Evolutionary conservation across 345 rosid genomes (phyloP), one percentile per base, ranked within the genome.

Genomic region (Tarenaya hassleriana): DNA sequence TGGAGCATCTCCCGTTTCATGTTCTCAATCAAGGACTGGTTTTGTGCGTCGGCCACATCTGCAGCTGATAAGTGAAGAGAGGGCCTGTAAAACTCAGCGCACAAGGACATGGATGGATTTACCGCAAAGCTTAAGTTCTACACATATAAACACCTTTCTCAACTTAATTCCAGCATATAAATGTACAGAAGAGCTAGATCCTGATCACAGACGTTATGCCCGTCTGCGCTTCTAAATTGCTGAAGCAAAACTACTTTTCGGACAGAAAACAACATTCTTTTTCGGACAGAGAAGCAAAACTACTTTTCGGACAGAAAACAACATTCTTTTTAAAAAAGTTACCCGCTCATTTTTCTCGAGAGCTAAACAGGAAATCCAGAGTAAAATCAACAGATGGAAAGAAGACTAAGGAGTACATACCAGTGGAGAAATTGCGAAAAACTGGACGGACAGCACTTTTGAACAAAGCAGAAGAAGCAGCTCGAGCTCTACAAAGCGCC

Each of bases 1-100:
- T 78, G 80, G 18, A 70, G 71, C 83, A 77, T 68, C 54, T 79
- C 77, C 34, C 63, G 69, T 80, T 62, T 77, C 76, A 82, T 82
- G 53, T 69, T 73, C 33, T 75, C 81, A 45, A 56, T 70, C 60
- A 77, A 14, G 27, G 88, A 64, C 37, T 55, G 64, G 55, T 69
- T 55, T 61, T 59, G 69, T 14, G 64, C 48, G 29, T 66, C 77
- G 56, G 66, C 60, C 52, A 45, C n/a, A n/a, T n/a, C 70, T 70
- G 52, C 16, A 34, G 14, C 32, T 37, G 27, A 41, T 8, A 15
- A 57, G 43, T 20, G 48, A 20, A 61, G 9, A 38, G 42, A 34
- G 50, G 19, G 24, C 55, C 33, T 32, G 38, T 21, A 10, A 37
- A 13, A 3, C 45, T 31, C 1, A 18, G 17, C 49, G 58, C 41